Conservation (phyloP, 2,329 filamentous ascomycete species). For the Lachnellula occidentalis region DNA sequence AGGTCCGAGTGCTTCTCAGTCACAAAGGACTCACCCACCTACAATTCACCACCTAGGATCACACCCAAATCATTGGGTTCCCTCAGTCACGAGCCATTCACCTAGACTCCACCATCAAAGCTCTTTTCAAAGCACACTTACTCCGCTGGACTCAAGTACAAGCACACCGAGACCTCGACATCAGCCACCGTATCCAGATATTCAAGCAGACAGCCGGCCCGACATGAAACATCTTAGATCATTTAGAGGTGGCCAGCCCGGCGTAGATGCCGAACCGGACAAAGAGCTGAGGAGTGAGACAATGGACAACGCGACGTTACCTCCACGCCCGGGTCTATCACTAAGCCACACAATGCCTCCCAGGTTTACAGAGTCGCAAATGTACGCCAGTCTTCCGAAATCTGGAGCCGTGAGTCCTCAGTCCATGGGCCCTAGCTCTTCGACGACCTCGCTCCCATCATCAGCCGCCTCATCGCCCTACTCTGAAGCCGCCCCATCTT, state of each 20-base stretch:
- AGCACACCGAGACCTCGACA: neutral
- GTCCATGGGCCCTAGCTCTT: neutral
- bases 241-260: neutral
- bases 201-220: neutral
- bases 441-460: neutral
- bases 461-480: slow-evolving; percentile 3
- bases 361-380: slow-evolving; percentile 6
- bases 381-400: slow-evolving; percentile 6
- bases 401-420: neutral
- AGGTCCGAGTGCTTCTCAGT: neutral
- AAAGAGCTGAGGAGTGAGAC: neutral
- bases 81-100: neutral
- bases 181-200: neutral
- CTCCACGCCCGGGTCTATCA: slow-evolving; percentile 1
- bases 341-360: slow-evolving; percentile 3
- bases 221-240: neutral
- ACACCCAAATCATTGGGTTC: neutral
- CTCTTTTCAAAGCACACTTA: neutral
- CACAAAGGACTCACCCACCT: neutral
- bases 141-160: no score
- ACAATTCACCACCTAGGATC: neutral
- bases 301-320: neutral
- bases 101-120: neutral
- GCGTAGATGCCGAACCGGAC: neutral
- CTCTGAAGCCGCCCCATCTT: neutral